These are phyloP conservation scores for Hygrophorus russula DNA, from an alignment of 768 basidiomycete genomes.

Conservation along the genomic window DNA sequence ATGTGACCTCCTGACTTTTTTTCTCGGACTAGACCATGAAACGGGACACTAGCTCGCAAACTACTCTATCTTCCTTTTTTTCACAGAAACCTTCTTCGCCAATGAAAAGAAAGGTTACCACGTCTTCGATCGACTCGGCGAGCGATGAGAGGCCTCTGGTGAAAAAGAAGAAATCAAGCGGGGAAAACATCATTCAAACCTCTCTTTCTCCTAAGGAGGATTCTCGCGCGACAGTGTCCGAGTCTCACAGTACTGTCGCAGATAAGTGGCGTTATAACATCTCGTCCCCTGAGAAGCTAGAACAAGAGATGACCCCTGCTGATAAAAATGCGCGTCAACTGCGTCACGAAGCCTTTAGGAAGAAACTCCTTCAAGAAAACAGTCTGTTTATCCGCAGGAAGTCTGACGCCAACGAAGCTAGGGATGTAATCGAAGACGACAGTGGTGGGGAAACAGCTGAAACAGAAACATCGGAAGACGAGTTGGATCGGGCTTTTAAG, in stretches of 20 bases:
- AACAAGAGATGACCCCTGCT: conserved; percentile 8
- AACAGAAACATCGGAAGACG: conserved; percentile 13
- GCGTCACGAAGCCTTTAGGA: conserved; percentile 35
- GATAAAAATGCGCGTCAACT: conserved; percentile 15
- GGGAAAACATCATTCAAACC: background rate
- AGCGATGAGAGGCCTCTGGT: conserved; percentile 22
- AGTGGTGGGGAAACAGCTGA: conserved; percentile 17
- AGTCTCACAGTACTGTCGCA: conserved; percentile 12
- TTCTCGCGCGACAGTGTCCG: conserved; percentile 3
- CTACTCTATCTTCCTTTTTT: conserved; percentile 31
- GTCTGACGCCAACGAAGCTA: conserved; percentile 9
- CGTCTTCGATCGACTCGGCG: conserved; percentile 44
- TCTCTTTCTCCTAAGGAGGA: background rate
- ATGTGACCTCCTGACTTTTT: no score
- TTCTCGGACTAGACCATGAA: no score
- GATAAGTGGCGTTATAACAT: conserved; percentile 36
- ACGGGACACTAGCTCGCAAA: conserved; percentile 14
- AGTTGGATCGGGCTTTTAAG: conserved; percentile 35
- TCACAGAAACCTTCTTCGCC: background rate
- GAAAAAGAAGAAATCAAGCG: conserved; percentile 19
- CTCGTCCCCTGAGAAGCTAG: conserved; percentile 13
- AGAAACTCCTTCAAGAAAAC: conserved; percentile 38
- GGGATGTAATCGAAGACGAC: conserved; percentile 15
- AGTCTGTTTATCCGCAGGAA: conserved; percentile 21
- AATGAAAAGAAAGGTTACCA: conserved; percentile 22